A percentile compares a stretch with the other conserved stretches of the same genome.
These are phyloP conservation scores for Aegilops tauschii DNA, from an alignment of 176 grass and related monocot species.

Conservation along the genomic window DNA sequence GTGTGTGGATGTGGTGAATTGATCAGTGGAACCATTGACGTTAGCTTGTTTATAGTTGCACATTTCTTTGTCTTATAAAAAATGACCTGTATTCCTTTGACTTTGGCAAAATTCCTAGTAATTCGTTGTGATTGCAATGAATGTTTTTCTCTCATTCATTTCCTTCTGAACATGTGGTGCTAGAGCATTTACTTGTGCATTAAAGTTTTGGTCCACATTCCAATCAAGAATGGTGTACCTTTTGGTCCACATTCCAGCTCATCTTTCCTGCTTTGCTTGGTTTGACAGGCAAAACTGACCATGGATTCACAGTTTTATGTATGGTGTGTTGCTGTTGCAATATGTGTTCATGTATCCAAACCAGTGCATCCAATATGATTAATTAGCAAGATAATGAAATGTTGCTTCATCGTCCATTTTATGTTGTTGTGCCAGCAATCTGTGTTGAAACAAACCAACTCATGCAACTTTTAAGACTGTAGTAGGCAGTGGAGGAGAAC, in stretches of 20 bases:
- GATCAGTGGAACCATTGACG: neutral
- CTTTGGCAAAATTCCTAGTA: neutral
- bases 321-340: neutral
- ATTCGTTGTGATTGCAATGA: neutral
- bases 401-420: neutral
- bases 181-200: constrained; percentile 16
- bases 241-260: neutral
- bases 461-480: neutral
- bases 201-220: constrained; percentile 9
- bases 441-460: neutral
- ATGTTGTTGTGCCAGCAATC: neutral
- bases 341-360: constrained; percentile 1
- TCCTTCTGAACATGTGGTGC: neutral
- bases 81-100: constrained; percentile 16
- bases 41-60: neutral
- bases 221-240: neutral
- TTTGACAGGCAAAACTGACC: neutral
- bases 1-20: neutral
- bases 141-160: neutral
- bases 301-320: neutral
- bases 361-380: neutral
- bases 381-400: neutral
- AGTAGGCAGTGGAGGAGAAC: neutral
- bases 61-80: constrained; percentile 5
- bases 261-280: neutral